These are phyloP conservation scores for Penicillium sp. DNA, from an alignment of 2,329 filamentous ascomycete species.

Conservation along the genomic window DNA sequence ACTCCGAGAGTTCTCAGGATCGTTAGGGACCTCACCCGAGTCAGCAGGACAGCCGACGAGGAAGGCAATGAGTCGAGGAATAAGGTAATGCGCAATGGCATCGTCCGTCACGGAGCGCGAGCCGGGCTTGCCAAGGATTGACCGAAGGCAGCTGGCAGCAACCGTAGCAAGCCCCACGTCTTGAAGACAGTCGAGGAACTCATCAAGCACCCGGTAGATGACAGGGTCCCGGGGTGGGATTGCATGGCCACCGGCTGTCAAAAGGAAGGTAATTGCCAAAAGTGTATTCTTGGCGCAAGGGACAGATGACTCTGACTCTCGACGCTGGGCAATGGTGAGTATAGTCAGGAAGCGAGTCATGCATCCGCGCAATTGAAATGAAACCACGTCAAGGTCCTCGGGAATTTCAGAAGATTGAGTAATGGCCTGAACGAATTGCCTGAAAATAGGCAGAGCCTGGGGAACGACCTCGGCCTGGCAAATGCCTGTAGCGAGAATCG, in stretches of 20 bases:
- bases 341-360: slow-evolving; percentile 77
- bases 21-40: slow-evolving; percentile 55
- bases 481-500: slow-evolving; percentile 76
- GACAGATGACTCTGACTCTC: slow-evolving; percentile 64
- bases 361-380: slow-evolving; percentile 74
- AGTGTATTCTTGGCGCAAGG: slow-evolving; percentile 90
- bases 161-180: slow-evolving; percentile 64
- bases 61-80: slow-evolving; percentile 72
- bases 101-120: slow-evolving; percentile 61
- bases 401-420: slow-evolving; percentile 36
- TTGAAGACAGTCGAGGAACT: slow-evolving; percentile 74
- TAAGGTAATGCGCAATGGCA: slow-evolving; percentile 65
- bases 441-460: slow-evolving; percentile 82
- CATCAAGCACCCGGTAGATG: slow-evolving; percentile 67
- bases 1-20: slow-evolving; percentile 68
- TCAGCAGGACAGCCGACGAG: slow-evolving; percentile 49
- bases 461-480: slow-evolving; percentile 88
- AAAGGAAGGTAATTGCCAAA: slow-evolving; percentile 78
- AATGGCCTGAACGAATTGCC: slow-evolving; percentile 79
- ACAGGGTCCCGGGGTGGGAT: slow-evolving; percentile 70
- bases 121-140: slow-evolving; percentile 63
- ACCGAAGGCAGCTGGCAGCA: slow-evolving; percentile 81
- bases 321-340: slow-evolving; percentile 43
- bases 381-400: slow-evolving; percentile 41
- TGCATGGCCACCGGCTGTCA: slow-evolving; percentile 71